Base-by-base conservation (phyloP, 192 early-diverging fungal species). In the Dimargaris cristalligena region DNA sequence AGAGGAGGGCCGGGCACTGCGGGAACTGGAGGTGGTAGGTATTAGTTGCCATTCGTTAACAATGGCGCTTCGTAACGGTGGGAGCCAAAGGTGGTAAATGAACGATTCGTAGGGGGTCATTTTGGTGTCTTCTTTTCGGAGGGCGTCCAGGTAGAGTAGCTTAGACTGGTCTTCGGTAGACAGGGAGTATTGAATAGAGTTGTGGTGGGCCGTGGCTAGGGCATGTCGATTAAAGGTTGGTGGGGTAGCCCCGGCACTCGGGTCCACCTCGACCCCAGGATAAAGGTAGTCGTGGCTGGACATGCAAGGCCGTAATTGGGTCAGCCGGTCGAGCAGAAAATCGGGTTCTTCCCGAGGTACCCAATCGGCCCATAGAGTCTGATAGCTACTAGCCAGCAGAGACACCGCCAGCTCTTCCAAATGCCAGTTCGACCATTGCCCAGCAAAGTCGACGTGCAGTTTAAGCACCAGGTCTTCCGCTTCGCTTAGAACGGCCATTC, bases 51-150 rank as follows among this genome's bases (percentile, higher is more conserved):
- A 57, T 2, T 57, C 28, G 33, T 57, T 57, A 9, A 57, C 55
- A 3, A 57, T 31, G 2, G 81, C 77, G 60, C 80, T 81, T 20
- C 90, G 71, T 14, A 90, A 74, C 63, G 77, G 82, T 0, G 82
- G 82, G 16, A 92, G 69, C 90, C 90, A 90, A 23, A 82, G 60
- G 25, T 75, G 73, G 63, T 82, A 86, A 63, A 92, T 64, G 72
- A 92, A 72, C 31, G 71, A 74, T 62, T 92, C 90, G 64, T 77
- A 92, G 0, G 82, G 78, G 0, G 88, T 89, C 81, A 87, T 86
- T 31, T 18, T 16, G 34, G 33, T 4, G 59, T 51, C 50, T 62
- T 63, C 34, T 28, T 33, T 1, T 34, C 20, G 61, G 10, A 54
- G 60, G 28, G 34, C 41, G 41, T 51, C 47, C 18, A 52, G 44